Base-by-base conservation (phyloP, 148 eudicot genomes). In the Rhododendron williamsianum region DNA sequence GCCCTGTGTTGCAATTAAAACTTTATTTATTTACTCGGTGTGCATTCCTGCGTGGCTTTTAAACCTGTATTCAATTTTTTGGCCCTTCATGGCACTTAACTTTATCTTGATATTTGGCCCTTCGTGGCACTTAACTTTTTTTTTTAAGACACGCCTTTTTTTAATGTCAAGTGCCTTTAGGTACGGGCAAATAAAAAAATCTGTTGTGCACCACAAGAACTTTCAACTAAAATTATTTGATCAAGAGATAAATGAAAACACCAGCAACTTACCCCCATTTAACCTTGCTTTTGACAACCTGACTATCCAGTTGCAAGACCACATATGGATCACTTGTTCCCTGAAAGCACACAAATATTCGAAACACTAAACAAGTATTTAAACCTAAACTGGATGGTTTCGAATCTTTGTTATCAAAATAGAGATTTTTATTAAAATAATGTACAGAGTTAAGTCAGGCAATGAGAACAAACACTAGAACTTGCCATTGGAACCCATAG, bases 271-370 rank as follows among this genome's bases (percentile, higher is more conserved):
- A 95, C 99, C 95, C 99, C 99, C 99, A 97, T 90, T 93, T 97
- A 49, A 88, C 88, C 81, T 92, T 93, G 92, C 98, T 97, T 90
- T 94, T 97, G 82, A 92, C 90, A 77, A 92, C 90, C 91, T 97
- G 99, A 88, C 94, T 89, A 74, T 92, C 96, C 88, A 92, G 85
- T 85, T 97, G 93, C 87, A 97, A 85, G 81, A 97, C 91, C 73
- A 95, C 95, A 89, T 97, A 97, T 35, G 99, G 99, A 91, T 97
- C 98, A 86, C 99, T 97, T 63, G 98, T 97, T 87, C 99, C 99
- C 99, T 96, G 91, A 81, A 90, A 88, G 81, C 52, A 84, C 71
- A 88, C 21, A 76, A 25, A 83, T 38, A 41, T 41, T 78, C 0
- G 19, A 83, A 76, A 76, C 54, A 74, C 30, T 56, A 86, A 23